A percentile compares a stretch with the other conserved stretches of the same genome.
Evolutionary conservation across 129 eudicot genomes (phyloP).

Genomic region (Escallonia rubra): DNA sequence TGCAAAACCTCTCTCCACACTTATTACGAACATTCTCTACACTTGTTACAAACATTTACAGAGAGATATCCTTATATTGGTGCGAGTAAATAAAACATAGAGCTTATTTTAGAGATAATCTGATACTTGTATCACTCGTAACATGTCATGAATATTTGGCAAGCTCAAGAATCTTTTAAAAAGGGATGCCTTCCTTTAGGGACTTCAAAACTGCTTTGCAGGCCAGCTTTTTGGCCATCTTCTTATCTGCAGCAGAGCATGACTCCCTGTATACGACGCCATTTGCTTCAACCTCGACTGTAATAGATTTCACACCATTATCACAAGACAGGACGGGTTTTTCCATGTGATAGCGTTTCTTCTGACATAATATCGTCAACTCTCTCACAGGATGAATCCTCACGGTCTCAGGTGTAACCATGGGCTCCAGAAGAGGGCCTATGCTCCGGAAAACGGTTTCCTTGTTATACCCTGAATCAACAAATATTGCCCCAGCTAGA

Average conservation of each 20-base stretch:
- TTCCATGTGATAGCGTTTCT: constrained; percentile 24
- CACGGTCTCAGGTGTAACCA: constrained; percentile 67
- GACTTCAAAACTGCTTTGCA: constrained; percentile 44
- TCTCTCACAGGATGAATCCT: constrained; percentile 65
- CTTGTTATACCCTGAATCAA: constrained; percentile 68
- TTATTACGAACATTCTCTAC: too few species aligned
- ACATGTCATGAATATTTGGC: too few species aligned
- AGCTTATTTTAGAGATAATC: too few species aligned
- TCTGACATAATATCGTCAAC: constrained; percentile 41
- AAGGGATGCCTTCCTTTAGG: constrained; percentile 30
- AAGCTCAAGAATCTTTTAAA: neutral
- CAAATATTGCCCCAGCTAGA: constrained; percentile 77
- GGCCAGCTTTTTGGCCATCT: constrained; percentile 52
- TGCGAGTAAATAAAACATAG: too few species aligned
- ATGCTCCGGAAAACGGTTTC: constrained; percentile 56
- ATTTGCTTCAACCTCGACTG: constrained; percentile 51
- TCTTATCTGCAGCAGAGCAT: constrained; percentile 30
- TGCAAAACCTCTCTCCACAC: too few species aligned
- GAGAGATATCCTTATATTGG: too few species aligned
- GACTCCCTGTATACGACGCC: constrained; percentile 24
- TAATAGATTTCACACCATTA: constrained; percentile 29
- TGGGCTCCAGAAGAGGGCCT: constrained; percentile 75
- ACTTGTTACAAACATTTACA: too few species aligned
- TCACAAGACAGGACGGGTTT: constrained; percentile 19
- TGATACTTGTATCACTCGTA: too few species aligned